phyloP scores from a whole-genome alignment of 352 stramenopile species.

The Phytophthora ramorum region DNA sequence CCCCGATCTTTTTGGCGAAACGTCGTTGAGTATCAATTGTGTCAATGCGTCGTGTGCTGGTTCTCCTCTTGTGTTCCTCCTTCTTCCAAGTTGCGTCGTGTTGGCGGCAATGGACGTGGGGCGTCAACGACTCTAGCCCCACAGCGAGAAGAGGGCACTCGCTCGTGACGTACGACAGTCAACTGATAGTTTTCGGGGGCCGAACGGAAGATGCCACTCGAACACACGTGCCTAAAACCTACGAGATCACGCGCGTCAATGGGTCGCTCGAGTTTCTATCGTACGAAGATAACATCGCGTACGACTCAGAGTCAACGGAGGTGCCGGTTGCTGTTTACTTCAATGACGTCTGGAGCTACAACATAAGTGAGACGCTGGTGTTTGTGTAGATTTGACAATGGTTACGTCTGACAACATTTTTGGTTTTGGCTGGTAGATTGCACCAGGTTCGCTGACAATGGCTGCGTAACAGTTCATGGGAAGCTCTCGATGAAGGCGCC shows the following conservation, averaged over 20 bases:
- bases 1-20: slow-evolving; percentile 30
- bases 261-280: slow-evolving; percentile 87
- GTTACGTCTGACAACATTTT: slow-evolving; percentile 4
- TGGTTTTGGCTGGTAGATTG: slow-evolving; percentile 53
- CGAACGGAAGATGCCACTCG: slow-evolving; percentile 90
- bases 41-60: slow-evolving; percentile 17
- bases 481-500: slow-evolving; percentile 81
- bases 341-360: slow-evolving; percentile 97
- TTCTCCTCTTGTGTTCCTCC: slow-evolving; percentile 12
- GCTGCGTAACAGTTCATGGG: slow-evolving; percentile 89
- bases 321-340: slow-evolving; percentile 91
- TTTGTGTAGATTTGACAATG: slow-evolving; percentile 2
- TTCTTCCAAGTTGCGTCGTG: slow-evolving; percentile 27
- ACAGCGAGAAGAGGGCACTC: slow-evolving; percentile 86
- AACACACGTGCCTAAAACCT: slow-evolving; percentile 92
- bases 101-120: slow-evolving; percentile 91
- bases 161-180: slow-evolving; percentile 82
- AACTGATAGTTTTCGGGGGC: slow-evolving; percentile 93
- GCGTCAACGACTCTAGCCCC: slow-evolving; percentile 56
- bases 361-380: slow-evolving; percentile 71
- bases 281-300: slow-evolving; percentile 89
- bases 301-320: slow-evolving; percentile 42
- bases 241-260: slow-evolving; percentile 84
- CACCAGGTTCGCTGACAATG: slow-evolving; percentile 86
- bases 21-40: slow-evolving; percentile 23